phyloP scores from a whole-genome alignment of 805 yeast species.

The Starmerella stellata region DNA sequence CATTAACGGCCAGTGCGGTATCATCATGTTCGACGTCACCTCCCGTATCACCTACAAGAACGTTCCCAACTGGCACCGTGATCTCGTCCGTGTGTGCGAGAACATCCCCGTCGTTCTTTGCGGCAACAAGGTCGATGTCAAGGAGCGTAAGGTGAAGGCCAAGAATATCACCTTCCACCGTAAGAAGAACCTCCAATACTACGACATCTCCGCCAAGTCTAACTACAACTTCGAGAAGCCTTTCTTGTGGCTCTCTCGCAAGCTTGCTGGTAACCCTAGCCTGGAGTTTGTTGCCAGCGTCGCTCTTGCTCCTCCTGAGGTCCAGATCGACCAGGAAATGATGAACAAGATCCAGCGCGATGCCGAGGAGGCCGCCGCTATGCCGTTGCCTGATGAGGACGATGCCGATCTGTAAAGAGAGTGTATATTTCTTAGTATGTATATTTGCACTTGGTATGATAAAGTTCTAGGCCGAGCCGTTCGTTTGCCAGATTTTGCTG shows the following conservation, averaged over 20 bases:
- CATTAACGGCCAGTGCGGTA: constrained; percentile 99
- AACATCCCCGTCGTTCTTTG: constrained; percentile 97
- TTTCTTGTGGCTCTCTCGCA: constrained; percentile 98
- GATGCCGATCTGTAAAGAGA: constrained; percentile 81
- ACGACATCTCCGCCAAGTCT: constrained; percentile 98
- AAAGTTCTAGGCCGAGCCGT: too few species aligned
- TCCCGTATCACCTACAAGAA: constrained; percentile 98
- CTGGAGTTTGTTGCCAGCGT: constrained; percentile 98
- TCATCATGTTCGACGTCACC: constrained; percentile 98
- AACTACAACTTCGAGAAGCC: constrained; percentile 99
- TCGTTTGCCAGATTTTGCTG: too few species aligned
- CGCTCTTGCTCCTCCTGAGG: constrained; percentile 99
- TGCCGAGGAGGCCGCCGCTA: constrained; percentile 97
- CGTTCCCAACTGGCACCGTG: constrained; percentile 99
- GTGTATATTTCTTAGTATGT: too few species aligned
- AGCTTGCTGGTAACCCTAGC: constrained; percentile 93
- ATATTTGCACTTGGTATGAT: too few species aligned
- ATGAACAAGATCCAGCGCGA: constrained; percentile 98
- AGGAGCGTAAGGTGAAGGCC: constrained; percentile 99
- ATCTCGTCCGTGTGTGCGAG: constrained; percentile 97
- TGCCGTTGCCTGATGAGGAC: constrained; percentile 99
- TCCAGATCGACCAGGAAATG: constrained; percentile 84
- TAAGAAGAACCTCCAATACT: constrained; percentile 98
- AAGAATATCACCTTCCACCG: constrained; percentile 99
- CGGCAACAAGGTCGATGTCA: constrained; percentile 99